Conservation (phyloP, 2,329 filamentous ascomycete species). For the Geosmithia morbida region DNA sequence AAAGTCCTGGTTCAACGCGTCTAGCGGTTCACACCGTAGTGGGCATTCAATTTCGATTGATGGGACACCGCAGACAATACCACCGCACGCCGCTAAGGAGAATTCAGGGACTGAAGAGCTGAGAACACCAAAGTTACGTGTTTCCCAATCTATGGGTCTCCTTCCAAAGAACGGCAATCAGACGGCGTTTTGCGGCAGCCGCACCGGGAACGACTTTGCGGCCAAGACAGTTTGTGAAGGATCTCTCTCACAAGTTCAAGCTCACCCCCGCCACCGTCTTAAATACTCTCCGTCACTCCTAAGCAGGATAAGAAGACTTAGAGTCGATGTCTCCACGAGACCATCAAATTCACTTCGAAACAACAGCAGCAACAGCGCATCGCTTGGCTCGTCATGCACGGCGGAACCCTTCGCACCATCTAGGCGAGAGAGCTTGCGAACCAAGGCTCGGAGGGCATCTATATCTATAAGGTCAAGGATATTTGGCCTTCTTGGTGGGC, state of each 20-base stretch:
- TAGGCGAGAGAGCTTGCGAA: slow-evolving; percentile 22
- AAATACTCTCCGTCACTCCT: slow-evolving; percentile 27
- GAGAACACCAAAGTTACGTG: slow-evolving; percentile 15
- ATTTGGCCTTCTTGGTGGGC: slow-evolving; percentile 23
- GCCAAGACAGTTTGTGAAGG: slow-evolving; percentile 20
- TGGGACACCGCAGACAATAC: neutral
- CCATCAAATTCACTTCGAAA: slow-evolving; percentile 35
- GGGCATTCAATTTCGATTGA: neutral
- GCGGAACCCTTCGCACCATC: slow-evolving; percentile 7
- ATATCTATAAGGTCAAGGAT: slow-evolving; percentile 45
- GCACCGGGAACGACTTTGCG: slow-evolving; percentile 15
- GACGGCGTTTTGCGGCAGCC: slow-evolving; percentile 7
- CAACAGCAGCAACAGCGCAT: slow-evolving; percentile 24
- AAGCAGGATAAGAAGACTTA: slow-evolving; percentile 21
- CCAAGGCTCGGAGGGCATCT: slow-evolving; percentile 47
- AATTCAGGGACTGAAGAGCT: slow-evolving; percentile 10
- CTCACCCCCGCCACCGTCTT: slow-evolving; percentile 17
- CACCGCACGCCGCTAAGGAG: slow-evolving; percentile 9
- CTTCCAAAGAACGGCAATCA: slow-evolving; percentile 18
- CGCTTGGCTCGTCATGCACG: slow-evolving; percentile 15
- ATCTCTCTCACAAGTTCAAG: slow-evolving; percentile 18
- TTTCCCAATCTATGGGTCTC: slow-evolving; percentile 42
- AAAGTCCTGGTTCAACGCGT: slow-evolving; percentile 34
- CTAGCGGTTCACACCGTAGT: slow-evolving; percentile 5
- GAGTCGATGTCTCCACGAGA: slow-evolving; percentile 15